Conservation (phyloP, 1,284 basidiomycete species). For the Acaromyces ingoldii region DNA sequence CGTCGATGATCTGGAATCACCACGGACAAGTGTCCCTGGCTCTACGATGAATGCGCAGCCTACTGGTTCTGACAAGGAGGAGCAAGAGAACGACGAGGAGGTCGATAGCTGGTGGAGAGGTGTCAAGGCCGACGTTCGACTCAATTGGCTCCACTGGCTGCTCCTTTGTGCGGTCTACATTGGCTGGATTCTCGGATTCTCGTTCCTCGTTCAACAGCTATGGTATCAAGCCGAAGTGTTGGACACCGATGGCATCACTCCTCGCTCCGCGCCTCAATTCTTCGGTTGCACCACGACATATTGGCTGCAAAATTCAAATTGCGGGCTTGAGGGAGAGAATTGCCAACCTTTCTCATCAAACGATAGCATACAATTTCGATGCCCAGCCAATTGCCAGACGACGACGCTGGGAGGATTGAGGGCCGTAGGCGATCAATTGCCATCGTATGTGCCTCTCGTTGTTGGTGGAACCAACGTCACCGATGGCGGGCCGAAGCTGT, state of each 20-base stretch:
- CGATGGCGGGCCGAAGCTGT: slow-evolving; percentile 56
- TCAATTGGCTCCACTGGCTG: slow-evolving; percentile 38
- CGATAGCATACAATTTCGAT: slow-evolving; percentile 65
- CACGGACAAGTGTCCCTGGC: no score
- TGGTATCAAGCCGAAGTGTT: slow-evolving; percentile 35
- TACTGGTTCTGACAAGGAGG: no score
- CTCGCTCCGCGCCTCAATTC: slow-evolving; percentile 15
- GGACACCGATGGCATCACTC: slow-evolving; percentile 3
- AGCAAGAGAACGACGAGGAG: not conserved
- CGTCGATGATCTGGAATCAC: no score
- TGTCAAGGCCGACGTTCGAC: slow-evolving; percentile 17
- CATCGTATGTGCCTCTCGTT: slow-evolving; percentile 68
- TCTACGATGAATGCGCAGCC: no score
- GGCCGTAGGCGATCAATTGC: slow-evolving; percentile 64
- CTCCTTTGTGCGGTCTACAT: slow-evolving; percentile 25
- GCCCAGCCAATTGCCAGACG: slow-evolving; percentile 67
- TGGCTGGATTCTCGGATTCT: slow-evolving; percentile 41
- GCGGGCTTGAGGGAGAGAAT: slow-evolving; percentile 66
- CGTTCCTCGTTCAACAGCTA: slow-evolving; percentile 23
- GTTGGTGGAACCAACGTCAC: slow-evolving; percentile 70
- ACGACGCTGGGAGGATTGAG: slow-evolving; percentile 71
- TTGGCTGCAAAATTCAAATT: slow-evolving; percentile 53
- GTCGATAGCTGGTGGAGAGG: slow-evolving; percentile 13
- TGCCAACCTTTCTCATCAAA: slow-evolving; percentile 65
- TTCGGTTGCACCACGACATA: slow-evolving; percentile 41